Evolutionary conservation across 2,329 filamentous ascomycete genomes (phyloP).

Genomic region (Diaporthe ilicicola): DNA sequence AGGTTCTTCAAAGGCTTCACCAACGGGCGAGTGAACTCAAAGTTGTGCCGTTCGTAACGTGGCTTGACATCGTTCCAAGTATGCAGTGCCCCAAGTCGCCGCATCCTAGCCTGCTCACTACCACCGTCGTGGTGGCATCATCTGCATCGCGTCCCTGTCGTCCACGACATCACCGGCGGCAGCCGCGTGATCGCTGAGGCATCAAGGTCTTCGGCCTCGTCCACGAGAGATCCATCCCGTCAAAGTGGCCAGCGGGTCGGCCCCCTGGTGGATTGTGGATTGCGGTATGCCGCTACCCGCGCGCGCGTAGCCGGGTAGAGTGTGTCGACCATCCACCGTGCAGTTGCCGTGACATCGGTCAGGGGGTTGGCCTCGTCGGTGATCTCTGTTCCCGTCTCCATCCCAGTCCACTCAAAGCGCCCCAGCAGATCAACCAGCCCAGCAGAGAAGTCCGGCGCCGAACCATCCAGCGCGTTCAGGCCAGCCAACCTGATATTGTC

Average conservation of each 20-base stretch:
- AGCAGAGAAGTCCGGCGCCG: neutral
- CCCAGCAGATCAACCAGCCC: neutral
- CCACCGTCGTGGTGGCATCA: neutral
- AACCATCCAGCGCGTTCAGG: neutral
- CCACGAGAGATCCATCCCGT: constrained; percentile 14
- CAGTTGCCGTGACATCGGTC: neutral
- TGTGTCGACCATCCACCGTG: constrained; percentile 2
- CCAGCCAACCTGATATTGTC: neutral
- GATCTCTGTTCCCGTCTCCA: neutral
- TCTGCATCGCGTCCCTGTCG: neutral
- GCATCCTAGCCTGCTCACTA: neutral
- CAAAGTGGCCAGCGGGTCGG: neutral
- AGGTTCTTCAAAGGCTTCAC: neutral
- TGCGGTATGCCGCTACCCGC: neutral
- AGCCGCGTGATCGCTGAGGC: neutral
- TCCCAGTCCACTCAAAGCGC: neutral
- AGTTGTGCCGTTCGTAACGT: neutral
- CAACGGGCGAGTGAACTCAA: neutral
- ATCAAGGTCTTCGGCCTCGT: neutral
- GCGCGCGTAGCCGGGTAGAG: neutral
- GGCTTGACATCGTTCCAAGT: constrained; percentile 9
- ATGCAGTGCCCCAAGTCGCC: neutral
- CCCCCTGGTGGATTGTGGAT: neutral
- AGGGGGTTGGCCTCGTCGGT: neutral
- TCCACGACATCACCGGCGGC: neutral